Conservation (phyloP, 805 yeast genomes). For the Kuraishia floccosa region DNA sequence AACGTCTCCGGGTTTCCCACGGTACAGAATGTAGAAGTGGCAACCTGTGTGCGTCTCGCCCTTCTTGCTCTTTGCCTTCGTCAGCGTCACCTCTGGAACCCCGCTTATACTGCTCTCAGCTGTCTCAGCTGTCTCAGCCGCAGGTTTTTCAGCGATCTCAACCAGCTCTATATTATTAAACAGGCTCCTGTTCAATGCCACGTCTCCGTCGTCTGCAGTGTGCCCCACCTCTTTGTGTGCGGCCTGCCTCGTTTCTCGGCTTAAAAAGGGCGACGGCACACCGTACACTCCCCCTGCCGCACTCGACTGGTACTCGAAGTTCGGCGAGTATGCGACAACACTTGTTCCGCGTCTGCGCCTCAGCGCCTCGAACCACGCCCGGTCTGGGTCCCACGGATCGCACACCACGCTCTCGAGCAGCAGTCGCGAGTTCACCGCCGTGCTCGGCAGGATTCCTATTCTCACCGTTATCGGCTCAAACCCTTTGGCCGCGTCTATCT, state of each 20-base stretch:
- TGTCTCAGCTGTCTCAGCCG: background rate
- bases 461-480: conserved; percentile 10
- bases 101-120: background rate
- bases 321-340: background rate
- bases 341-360: conserved; percentile 1
- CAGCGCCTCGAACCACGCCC: conserved; percentile 8
- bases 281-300: conserved; percentile 6
- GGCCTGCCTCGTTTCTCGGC: conserved; percentile 14
- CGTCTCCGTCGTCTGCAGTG: conserved; percentile 5
- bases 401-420: conserved; percentile 13
- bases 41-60: too few species aligned
- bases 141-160: conserved; percentile 11
- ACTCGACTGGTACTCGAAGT: conserved; percentile 1
- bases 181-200: conserved; percentile 8
- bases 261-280: conserved; percentile 17
- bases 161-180: conserved; percentile 18
- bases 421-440: background rate
- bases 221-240: conserved; percentile 15
- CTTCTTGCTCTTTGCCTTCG: background rate
- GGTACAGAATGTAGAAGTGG: conserved; percentile 18
- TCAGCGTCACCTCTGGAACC: background rate
- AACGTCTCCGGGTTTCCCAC: conserved; percentile 9
- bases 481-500: too few species aligned
- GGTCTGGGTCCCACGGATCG: conserved; percentile 18
- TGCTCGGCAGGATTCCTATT: conserved; percentile 8